Evolutionary conservation across 2,329 filamentous ascomycete genomes (phyloP).

Genomic region (Aspergillus sp.): DNA sequence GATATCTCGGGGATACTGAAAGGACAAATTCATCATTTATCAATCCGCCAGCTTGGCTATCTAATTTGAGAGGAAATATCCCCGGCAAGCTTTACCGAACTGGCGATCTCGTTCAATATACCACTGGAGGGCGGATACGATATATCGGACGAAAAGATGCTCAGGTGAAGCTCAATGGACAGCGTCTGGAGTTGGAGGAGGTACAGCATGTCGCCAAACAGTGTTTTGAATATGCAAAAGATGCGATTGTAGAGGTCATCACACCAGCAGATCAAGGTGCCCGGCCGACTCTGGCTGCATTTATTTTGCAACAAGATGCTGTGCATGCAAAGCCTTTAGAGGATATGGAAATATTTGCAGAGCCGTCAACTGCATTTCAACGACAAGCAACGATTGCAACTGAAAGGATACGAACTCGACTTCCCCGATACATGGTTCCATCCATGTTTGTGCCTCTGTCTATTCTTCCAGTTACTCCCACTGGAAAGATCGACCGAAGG

Average conservation of each 20-base stretch:
- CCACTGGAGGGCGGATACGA: slow-evolving; percentile 10
- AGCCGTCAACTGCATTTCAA: neutral
- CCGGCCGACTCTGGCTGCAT: neutral
- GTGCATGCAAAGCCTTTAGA: too few relatives aligned
- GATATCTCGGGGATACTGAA: slow-evolving; percentile 27
- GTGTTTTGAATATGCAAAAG: neutral
- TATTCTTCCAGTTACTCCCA: neutral
- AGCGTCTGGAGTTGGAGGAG: slow-evolving; percentile 15
- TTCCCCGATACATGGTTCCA: neutral
- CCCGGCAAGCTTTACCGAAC: slow-evolving; percentile 11
- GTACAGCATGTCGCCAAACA: slow-evolving; percentile 3
- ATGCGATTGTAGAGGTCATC: neutral
- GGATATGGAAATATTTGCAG: too few relatives aligned
- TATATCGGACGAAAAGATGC: slow-evolving; percentile 12
- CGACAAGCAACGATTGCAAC: neutral
- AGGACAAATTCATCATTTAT: slow-evolving; percentile 20
- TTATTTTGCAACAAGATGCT: neutral
- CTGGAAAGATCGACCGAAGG: neutral
- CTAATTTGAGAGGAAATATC: too few relatives aligned
- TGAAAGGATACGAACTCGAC: neutral
- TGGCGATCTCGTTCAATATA: slow-evolving; percentile 14
- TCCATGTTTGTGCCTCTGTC: neutral
- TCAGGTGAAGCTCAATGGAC: slow-evolving; percentile 17
- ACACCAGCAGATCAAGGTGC: neutral
- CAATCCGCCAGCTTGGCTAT: slow-evolving; percentile 14